These are phyloP conservation scores for Aspergillus ochraceoroseus DNA, from an alignment of 2,329 filamentous ascomycete genomes.

Conservation along the genomic window DNA sequence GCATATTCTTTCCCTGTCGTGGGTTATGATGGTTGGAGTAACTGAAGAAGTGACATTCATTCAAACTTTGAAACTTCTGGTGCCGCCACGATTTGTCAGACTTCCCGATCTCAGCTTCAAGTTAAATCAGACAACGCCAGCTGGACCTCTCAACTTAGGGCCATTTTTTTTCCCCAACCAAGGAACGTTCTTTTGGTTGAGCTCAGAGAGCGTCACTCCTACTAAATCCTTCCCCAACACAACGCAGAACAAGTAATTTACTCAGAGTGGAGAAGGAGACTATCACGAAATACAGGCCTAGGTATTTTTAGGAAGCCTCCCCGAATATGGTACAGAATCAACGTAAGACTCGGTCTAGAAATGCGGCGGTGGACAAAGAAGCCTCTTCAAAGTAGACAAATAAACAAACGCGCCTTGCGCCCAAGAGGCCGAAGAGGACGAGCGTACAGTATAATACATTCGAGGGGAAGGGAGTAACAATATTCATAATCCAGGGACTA, in stretches of 20 bases:
- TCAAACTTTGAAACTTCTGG: too few species aligned
- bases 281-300: not conserved
- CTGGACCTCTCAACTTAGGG: too few species aligned
- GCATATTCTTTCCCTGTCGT: too few species aligned
- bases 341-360: slow-evolving; percentile 20
- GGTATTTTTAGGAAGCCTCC: slow-evolving; percentile 11
- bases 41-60: too few species aligned
- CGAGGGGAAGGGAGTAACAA: not conserved
- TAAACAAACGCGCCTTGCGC: slow-evolving; percentile 7
- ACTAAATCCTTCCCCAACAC: too few species aligned
- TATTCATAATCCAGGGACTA: not conserved
- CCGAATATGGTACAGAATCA: slow-evolving; percentile 21
- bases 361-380: slow-evolving; percentile 5
- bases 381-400: slow-evolving; percentile 7
- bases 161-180: too few species aligned
- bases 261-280: not conserved
- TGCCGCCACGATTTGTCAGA: too few species aligned
- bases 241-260: too few species aligned
- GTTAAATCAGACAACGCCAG: too few species aligned
- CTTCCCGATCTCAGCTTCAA: too few species aligned
- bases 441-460: slow-evolving; percentile 22
- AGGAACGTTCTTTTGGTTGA: too few species aligned
- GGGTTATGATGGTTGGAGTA: too few species aligned
- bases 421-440: slow-evolving; percentile 6
- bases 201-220: not conserved